Evolutionary conservation across 2,329 filamentous ascomycete genomes (phyloP), one percentile per base, ranked within the genome.

Genomic region (Reticulascus tulasneorum): DNA sequence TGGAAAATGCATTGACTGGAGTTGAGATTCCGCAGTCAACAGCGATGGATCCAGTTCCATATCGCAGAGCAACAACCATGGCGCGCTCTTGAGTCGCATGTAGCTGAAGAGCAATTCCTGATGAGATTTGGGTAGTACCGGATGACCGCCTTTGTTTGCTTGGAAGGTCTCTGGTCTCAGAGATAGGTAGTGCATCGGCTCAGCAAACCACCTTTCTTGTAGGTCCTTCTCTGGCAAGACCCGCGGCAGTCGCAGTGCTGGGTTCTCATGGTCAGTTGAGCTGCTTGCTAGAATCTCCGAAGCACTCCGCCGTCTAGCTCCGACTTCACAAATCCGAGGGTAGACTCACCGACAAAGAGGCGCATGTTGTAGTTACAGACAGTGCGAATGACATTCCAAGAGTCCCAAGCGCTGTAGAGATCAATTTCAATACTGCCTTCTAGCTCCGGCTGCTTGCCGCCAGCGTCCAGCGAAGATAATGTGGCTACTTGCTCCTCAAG

Each of bases 321-420:
- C n/a, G n/a, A n/a, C n/a, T n/a, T n/a, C n/a, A n/a, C n/a, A n/a
- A n/a, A n/a, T n/a, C 10, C 13, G 11, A 17, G 16, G 22, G 7
- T 7, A n/a, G 13, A 57, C 87, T 69, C 82, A 95, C 91, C 86
- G 61, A 96, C 79, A 52, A 80, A 84, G 23, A 98, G 71, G 57
- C 88, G 79, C 38, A 75, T 65, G 60, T 83, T 84, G 63, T 98
- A 97, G 64, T 82, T 84, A 74, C 89, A 96, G 38, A 88, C 70
- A 35, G 82, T 83, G 35, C 93, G 77, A 52, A 98, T 84, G 16
- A 83, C 73, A 58, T 98, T 84, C 93, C 93, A 98, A 2, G 85
- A 83, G 61, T 97, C 90, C 94, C 94, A 98, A 3, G 82, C 75
- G 35, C 82, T 82, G 59, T 87, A 93, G 1, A 85, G 60, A 51